These are phyloP conservation scores for Magnaporthiopsis rhizophila DNA, from an alignment of 2,329 filamentous ascomycete species.

Conservation along the genomic window DNA sequence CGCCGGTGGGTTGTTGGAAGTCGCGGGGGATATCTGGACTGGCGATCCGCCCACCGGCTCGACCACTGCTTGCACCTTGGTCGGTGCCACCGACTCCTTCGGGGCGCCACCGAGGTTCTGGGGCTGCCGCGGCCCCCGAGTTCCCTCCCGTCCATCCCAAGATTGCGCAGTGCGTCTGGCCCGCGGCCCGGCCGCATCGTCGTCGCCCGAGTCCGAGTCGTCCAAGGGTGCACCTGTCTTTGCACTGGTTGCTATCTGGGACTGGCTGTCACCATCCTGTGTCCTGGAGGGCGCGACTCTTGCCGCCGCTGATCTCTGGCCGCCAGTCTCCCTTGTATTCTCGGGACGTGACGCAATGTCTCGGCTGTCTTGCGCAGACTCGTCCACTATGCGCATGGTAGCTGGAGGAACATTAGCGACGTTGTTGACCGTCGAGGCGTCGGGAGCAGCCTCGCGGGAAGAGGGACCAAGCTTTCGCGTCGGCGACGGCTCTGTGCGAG, in stretches of 20 bases:
- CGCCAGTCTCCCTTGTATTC: conserved; percentile 3
- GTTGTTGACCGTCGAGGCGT: conserved; percentile 39
- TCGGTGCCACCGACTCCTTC: background rate
- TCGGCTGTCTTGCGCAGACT: conserved; percentile 34
- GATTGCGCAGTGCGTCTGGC: background rate
- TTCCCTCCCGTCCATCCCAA: background rate
- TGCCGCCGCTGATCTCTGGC: conserved; percentile 29
- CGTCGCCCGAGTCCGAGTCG: conserved; percentile 57
- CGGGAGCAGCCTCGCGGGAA: conserved; percentile 26
- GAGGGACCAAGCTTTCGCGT: conserved; percentile 29
- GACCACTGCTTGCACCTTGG: conserved; percentile 23
- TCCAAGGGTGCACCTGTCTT: conserved; percentile 60
- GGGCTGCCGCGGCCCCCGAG: background rate
- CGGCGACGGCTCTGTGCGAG: conserved; percentile 39
- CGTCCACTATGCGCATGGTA: conserved; percentile 51
- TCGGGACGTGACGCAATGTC: conserved; percentile 12
- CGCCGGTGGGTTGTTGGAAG: conserved; percentile 49
- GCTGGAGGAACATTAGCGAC: conserved; percentile 48
- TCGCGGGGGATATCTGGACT: conserved; percentile 53
- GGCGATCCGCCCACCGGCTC: conserved; percentile 60
- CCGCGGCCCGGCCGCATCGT: conserved; percentile 17
- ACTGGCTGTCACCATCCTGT: conserved; percentile 38
- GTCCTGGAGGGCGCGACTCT: conserved; percentile 33
- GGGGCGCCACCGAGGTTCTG: background rate
- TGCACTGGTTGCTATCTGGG: conserved; percentile 48